A percentile compares a stretch with the other conserved stretches of the same genome.
phyloP scores from a whole-genome alignment of 2,329 filamentous ascomycete species.

The Ophiocordyceps robertsii region DNA sequence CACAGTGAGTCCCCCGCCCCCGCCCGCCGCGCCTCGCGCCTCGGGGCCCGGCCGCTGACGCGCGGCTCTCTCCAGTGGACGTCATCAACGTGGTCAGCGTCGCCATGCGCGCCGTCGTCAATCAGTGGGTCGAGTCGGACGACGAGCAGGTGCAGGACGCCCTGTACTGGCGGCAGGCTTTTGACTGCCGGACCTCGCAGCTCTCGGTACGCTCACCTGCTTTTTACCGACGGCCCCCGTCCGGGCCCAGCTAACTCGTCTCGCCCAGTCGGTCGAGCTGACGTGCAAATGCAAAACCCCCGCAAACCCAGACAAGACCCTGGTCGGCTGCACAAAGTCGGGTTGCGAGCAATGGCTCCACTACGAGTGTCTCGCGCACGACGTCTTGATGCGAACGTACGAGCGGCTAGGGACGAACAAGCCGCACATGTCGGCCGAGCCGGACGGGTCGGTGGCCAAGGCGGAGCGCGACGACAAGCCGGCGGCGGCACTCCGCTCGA shows the following conservation, averaged over 20 bases:
- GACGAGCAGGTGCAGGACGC: conserved; percentile 48
- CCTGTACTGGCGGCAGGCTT: conserved; percentile 52
- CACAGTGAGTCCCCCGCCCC: conserved; percentile 37
- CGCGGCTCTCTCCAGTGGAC: conserved; percentile 36
- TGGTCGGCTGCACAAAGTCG: conserved; percentile 43
- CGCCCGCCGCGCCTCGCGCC: not conserved
- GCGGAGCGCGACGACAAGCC: conserved; percentile 19
- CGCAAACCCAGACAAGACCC: conserved; percentile 46
- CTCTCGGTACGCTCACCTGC: conserved; percentile 38
- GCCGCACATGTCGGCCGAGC: conserved; percentile 29
- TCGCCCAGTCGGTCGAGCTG: conserved; percentile 33
- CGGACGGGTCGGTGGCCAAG: conserved; percentile 23
- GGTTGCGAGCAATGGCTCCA: conserved; percentile 50
- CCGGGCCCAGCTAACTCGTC: conserved; percentile 11
- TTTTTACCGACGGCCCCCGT: too few species aligned
- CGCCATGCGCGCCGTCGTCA: conserved; percentile 45
- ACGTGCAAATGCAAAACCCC: conserved; percentile 47
- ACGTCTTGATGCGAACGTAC: conserved; percentile 36
- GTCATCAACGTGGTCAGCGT: conserved; percentile 62
- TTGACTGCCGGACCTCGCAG: conserved; percentile 41
- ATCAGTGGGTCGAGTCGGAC: conserved; percentile 56
- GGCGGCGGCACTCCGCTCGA: conserved; percentile 21
- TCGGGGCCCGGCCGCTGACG: not conserved
- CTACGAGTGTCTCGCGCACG: conserved; percentile 45
- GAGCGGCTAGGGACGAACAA: conserved; percentile 35